A percentile compares a stretch with the other conserved stretches of the same genome.
Conservation (phyloP, 2,329 filamentous ascomycete genomes). For the Colletotrichum lini region DNA sequence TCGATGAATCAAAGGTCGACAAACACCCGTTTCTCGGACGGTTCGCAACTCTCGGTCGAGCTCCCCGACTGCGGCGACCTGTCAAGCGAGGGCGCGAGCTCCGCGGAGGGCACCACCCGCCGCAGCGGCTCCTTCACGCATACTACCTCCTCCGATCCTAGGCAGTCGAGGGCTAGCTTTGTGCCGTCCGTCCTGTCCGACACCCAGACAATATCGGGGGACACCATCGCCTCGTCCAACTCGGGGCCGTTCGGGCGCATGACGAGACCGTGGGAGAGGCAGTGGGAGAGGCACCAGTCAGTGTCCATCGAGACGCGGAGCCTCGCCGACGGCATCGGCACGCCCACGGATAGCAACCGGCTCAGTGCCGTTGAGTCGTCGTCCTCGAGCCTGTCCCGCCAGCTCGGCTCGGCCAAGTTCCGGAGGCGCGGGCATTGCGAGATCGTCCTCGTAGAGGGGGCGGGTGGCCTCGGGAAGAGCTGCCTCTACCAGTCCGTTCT, state of each 20-base stretch:
- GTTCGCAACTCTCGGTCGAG: constrained; percentile 68
- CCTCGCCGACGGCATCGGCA: constrained; percentile 59
- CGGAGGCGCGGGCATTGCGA: constrained; percentile 74
- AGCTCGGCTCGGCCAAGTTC: constrained; percentile 71
- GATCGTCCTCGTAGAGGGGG: constrained; percentile 72
- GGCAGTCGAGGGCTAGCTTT: constrained; percentile 54
- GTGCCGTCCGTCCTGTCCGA: constrained; percentile 60
- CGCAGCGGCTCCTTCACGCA: constrained; percentile 66
- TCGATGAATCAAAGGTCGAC: constrained; percentile 59
- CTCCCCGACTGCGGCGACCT: constrained; percentile 63
- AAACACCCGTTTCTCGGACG: constrained; percentile 65
- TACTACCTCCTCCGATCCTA: constrained; percentile 59
- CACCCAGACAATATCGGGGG: constrained; percentile 57
- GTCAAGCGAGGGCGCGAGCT: constrained; percentile 74
- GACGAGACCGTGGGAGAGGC: constrained; percentile 66
- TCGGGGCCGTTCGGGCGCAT: constrained; percentile 57
- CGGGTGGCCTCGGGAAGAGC: constrained; percentile 76
- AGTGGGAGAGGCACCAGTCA: constrained; percentile 69
- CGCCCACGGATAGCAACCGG: constrained; percentile 57
- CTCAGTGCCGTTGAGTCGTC: constrained; percentile 62
- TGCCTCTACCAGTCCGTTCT: constrained; percentile 75
- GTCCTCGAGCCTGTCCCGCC: constrained; percentile 66
- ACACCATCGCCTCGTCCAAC: constrained; percentile 63
- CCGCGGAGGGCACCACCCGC: constrained; percentile 65
- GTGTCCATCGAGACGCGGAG: constrained; percentile 65